Conservation (phyloP, 352 stramenopile genomes). For the Thalassiosira mediterranea region DNA sequence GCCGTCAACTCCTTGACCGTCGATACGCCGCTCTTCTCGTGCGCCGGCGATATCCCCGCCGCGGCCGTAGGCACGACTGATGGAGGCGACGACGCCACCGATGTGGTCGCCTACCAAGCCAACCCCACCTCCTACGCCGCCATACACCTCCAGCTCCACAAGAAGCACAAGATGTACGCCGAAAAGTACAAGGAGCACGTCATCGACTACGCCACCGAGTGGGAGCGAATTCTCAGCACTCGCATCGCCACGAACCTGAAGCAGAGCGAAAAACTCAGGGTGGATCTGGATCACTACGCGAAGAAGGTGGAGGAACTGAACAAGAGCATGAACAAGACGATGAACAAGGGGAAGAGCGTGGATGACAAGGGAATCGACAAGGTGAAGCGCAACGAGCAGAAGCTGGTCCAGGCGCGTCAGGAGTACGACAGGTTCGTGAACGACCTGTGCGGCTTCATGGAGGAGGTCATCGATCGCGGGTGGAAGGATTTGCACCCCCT, state of each 20-base stretch:
- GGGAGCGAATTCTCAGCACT: constrained; percentile 70
- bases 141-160: constrained; percentile 44
- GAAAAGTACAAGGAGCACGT: constrained; percentile 74
- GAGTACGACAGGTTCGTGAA: constrained; percentile 60
- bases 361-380: constrained; percentile 57
- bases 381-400: constrained; percentile 77
- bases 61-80: constrained; percentile 19
- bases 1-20: constrained; percentile 43
- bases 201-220: constrained; percentile 73
- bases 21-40: constrained; percentile 39
- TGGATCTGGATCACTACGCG: constrained; percentile 78
- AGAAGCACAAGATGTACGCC: constrained; percentile 63
- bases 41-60: constrained; percentile 31
- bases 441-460: constrained; percentile 72
- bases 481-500: constrained; percentile 80
- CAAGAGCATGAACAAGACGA: constrained; percentile 55
- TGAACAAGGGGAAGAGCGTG: constrained; percentile 74
- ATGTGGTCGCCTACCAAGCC: background rate
- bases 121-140: constrained; percentile 34
- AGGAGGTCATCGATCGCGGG: constrained; percentile 75
- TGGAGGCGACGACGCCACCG: background rate
- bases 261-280: constrained; percentile 62
- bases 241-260: constrained; percentile 54
- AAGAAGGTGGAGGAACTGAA: constrained; percentile 74
- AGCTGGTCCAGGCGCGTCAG: constrained; percentile 61